phyloP scores from a whole-genome alignment of 75 land plant species.

The Pinus albicaulis region DNA sequence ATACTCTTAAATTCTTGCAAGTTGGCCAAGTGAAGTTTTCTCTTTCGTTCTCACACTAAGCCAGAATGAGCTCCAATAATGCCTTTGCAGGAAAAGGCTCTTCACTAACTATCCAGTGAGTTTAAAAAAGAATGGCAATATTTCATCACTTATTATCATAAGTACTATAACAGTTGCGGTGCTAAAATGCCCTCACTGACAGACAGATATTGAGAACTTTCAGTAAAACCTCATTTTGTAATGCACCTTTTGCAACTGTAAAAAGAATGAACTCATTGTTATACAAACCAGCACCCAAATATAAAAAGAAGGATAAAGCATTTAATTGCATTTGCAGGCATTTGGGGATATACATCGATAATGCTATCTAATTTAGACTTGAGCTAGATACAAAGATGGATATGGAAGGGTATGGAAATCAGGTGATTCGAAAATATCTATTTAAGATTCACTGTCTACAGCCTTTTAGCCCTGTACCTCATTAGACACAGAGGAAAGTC shows the following conservation, averaged over 20 bases:
- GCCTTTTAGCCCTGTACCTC: conserved; percentile 5
- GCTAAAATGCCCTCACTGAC: background rate
- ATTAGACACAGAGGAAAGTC: conserved; percentile 41
- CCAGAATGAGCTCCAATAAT: background rate
- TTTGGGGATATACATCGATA: background rate
- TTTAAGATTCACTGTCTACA: background rate
- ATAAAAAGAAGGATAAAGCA: background rate
- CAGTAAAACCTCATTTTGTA: background rate
- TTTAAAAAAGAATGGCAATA: background rate
- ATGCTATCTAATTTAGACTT: background rate
- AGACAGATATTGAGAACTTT: background rate
- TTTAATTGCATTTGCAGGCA: background rate
- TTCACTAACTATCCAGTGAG: background rate
- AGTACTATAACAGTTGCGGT: background rate
- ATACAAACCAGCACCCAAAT: conserved; percentile 2
- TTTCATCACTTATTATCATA: background rate
- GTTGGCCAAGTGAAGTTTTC: background rate
- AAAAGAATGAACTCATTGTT: background rate
- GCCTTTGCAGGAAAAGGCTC: background rate
- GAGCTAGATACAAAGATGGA: background rate
- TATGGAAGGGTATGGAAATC: background rate
- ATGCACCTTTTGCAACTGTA: background rate
- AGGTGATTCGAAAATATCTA: background rate
- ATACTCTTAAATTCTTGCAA: background rate
- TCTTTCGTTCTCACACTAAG: background rate